Evolutionary conservation across 2,329 filamentous ascomycete species (phyloP).

Genomic region (Pseudogymnoascus sp.): DNA sequence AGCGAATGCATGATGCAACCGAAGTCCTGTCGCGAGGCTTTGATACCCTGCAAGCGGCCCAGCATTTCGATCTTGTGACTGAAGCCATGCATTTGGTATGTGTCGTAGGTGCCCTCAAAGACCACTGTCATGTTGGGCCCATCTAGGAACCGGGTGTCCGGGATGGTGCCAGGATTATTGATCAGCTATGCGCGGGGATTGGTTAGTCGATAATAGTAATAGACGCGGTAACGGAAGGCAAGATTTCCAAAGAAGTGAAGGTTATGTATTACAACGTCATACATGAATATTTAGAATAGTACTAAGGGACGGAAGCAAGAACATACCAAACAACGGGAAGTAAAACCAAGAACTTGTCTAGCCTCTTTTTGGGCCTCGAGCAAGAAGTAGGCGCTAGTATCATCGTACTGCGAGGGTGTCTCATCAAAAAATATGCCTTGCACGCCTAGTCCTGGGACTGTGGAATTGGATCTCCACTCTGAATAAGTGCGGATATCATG

Average conservation of each 20-base stretch:
- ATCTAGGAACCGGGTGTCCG: slow-evolving; percentile 35
- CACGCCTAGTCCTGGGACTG: too few species aligned
- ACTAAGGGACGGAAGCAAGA: neutral
- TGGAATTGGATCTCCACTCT: slow-evolving; percentile 23
- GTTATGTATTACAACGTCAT: neutral
- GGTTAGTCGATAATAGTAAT: too few species aligned
- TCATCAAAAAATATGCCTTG: slow-evolving; percentile 43
- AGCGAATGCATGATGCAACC: too few species aligned
- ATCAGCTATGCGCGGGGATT: slow-evolving; percentile 30
- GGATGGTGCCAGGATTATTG: slow-evolving; percentile 39
- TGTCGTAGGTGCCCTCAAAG: slow-evolving; percentile 37
- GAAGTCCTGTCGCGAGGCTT: too few species aligned
- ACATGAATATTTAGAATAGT: neutral
- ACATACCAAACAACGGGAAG: slow-evolving; percentile 35
- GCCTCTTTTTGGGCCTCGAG: slow-evolving; percentile 31
- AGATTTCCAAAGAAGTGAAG: neutral
- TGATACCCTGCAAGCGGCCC: too few species aligned
- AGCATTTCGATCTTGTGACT: too few species aligned
- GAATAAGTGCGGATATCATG: slow-evolving; percentile 40
- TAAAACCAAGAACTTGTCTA: slow-evolving; percentile 30
- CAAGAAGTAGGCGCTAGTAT: slow-evolving; percentile 30
- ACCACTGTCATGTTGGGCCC: slow-evolving; percentile 37
- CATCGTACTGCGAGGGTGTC: slow-evolving; percentile 35
- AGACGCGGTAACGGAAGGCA: too few species aligned
- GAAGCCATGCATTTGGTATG: slow-evolving; percentile 24